Conservation (phyloP, 2,329 filamentous ascomycete genomes). For the Fusarium foetens region DNA sequence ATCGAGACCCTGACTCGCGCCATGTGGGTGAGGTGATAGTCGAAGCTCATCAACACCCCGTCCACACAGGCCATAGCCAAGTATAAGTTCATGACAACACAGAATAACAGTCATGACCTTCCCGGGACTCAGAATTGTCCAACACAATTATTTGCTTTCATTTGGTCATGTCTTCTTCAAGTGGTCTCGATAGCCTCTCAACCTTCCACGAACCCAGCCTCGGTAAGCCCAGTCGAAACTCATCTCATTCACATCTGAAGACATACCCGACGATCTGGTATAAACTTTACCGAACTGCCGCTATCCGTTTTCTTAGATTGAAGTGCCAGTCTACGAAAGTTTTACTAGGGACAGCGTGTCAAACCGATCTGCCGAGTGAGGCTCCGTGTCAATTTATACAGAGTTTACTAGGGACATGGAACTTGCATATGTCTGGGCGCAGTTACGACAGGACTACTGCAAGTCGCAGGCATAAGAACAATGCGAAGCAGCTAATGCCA, state of each 20-base stretch:
- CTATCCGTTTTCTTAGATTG: neutral
- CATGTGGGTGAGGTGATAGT: neutral
- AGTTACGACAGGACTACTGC: neutral
- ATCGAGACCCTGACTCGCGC: neutral
- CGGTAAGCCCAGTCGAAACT: neutral
- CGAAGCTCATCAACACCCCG: neutral
- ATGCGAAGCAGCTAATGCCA: neutral
- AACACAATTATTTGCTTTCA: fast-evolving
- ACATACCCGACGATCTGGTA: neutral
- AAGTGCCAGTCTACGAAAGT: neutral
- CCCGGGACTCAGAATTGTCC: neutral
- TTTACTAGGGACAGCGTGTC: neutral
- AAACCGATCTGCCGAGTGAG: neutral
- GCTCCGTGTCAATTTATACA: neutral
- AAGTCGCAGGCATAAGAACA: neutral
- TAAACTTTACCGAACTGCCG: neutral
- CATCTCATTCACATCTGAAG: neutral
- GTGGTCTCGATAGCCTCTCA: neutral
- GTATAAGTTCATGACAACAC: neutral
- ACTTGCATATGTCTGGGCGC: neutral
- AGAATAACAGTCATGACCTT: neutral
- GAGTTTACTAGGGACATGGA: neutral
- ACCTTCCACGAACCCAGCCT: neutral
- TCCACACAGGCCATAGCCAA: neutral
- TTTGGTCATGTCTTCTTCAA: neutral